Evolutionary conservation across 306 rosid genomes (phyloP).

Genomic region (Calophaca sinica): DNA sequence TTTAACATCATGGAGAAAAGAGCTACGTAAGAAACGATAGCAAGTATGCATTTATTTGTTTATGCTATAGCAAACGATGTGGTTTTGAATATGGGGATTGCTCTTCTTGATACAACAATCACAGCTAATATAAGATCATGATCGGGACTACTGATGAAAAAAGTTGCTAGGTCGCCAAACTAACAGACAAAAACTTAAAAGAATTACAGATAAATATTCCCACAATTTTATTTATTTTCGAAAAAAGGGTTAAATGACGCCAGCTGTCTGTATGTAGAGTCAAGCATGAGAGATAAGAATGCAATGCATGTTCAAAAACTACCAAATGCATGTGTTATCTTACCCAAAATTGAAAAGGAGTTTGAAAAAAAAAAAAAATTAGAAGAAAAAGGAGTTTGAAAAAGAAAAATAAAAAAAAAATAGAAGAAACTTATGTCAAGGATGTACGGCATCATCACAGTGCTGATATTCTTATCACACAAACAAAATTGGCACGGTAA

Average conservation of each 20-base stretch:
- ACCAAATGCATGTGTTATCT: background rate
- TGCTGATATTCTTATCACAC: background rate
- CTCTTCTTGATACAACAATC: slow-evolving; percentile 17
- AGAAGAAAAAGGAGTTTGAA: too few species aligned
- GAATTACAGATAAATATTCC: background rate
- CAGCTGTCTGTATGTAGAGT: background rate
- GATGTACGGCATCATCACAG: slow-evolving; percentile 3
- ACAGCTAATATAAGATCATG: slow-evolving; percentile 2
- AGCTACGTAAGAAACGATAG: background rate
- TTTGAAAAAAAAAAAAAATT: too few species aligned
- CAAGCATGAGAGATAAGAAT: background rate
- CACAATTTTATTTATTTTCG: background rate
- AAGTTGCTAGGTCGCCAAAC: slow-evolving; percentile 1
- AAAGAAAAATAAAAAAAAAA: background rate
- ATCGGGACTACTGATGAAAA: background rate
- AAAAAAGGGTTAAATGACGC: background rate
- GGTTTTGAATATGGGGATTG: slow-evolving; percentile 13
- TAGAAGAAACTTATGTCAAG: background rate
- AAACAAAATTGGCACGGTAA: slow-evolving; percentile 1
- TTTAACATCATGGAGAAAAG: background rate
- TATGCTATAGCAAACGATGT: background rate
- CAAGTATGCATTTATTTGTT: slow-evolving; percentile 28
- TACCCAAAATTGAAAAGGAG: background rate
- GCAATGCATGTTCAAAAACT: too few species aligned
- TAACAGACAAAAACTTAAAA: too few species aligned